These are phyloP conservation scores for Aspergillus haitiensis DNA, from an alignment of 495 filamentous ascomycete species.

Conservation along the genomic window DNA sequence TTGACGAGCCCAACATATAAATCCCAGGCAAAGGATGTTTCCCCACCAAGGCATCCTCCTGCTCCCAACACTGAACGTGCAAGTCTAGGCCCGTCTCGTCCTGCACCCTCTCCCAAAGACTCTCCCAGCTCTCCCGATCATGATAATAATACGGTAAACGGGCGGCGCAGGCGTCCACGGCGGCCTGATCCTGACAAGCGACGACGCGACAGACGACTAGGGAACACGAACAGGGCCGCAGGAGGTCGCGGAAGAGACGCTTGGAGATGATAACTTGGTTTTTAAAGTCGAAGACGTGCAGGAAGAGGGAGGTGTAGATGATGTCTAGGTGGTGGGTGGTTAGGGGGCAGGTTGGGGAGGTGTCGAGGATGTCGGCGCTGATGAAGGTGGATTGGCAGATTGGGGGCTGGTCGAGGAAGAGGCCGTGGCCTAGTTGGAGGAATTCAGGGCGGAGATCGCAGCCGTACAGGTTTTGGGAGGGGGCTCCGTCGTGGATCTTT, in stretches of 20 bases:
- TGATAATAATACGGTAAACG: slow-evolving; percentile 41
- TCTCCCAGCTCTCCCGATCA: slow-evolving; percentile 43
- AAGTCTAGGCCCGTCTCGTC: slow-evolving; percentile 46
- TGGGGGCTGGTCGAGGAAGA: slow-evolving; percentile 43
- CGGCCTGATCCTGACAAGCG: slow-evolving; percentile 36
- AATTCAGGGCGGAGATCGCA: slow-evolving; percentile 43
- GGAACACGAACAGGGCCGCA: slow-evolving; percentile 43
- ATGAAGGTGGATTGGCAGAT: slow-evolving; percentile 31
- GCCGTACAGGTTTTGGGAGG: slow-evolving; percentile 36
- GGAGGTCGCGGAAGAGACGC: slow-evolving; percentile 42
- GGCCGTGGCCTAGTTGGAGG: slow-evolving; percentile 48
- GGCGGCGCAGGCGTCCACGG: slow-evolving; percentile 18
- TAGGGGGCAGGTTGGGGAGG: no score
- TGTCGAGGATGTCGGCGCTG: slow-evolving; percentile 50
- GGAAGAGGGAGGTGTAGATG: slow-evolving; percentile 54
- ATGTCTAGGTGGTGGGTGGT: slow-evolving; percentile 57
- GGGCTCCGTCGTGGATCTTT: slow-evolving; percentile 33
- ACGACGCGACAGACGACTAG: slow-evolving; percentile 52
- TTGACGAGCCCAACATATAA: background rate
- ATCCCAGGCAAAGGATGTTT: slow-evolving; percentile 4
- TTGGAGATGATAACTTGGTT: slow-evolving; percentile 51
- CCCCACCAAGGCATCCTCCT: background rate
- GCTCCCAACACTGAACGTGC: slow-evolving; percentile 32
- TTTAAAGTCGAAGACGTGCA: slow-evolving; percentile 60
- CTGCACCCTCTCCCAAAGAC: slow-evolving; percentile 54